Base-by-base conservation (phyloP, 495 filamentous ascomycete species). In the Hypoxylon subgilvum region DNA sequence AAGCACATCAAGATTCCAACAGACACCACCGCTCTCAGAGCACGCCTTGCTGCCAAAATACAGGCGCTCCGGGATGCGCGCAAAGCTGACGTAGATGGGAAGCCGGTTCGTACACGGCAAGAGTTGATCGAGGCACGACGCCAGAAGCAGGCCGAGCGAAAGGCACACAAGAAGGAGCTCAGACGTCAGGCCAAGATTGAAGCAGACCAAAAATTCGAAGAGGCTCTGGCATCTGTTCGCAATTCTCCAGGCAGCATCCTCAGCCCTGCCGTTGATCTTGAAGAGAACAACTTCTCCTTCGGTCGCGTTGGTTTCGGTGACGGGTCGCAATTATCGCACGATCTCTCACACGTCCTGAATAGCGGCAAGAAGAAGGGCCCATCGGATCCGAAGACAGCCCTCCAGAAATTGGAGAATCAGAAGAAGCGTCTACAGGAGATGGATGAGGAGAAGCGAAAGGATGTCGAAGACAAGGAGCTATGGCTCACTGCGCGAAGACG, bases 401-500 rank as follows among this genome's bases (percentile, higher is more conserved):
- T 92, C 77, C 73, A 79, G 71, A 69, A 92, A 73, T 49, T 84
- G 78, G 80, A 91, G 83, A 73, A 89, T 77, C 82, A 88, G 80
- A 81, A 88, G 72, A 71, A 84, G 52, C 78, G 91, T 32, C 65
- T 97, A 28, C 81, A 80, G 23, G 79, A 74, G 23, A 82, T 96
- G 72, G 84, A 89, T 57, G 83, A 85, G 2, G 81, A 84, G 57
- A 93, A 96, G 75, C 88, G 86, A 32, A 87, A 84, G 41, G 88
- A 94, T 47, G 83, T 97, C 16, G 84, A 89, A 55, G 91, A 97
- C 74, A 97, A 97, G 76, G 93, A 98, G 67, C 72, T 85, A 42
- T 98, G 94, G 94, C 79, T 95, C 52, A 93, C 92, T 43, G 94
- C 93, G 5, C 85, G 91, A 72, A 90, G 92, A 71, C 86, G 89